Evolutionary conservation across 1,284 basidiomycete species (phyloP), one percentile per base, ranked within the genome.

Genomic region (Melampsora abietis-canadensis): DNA sequence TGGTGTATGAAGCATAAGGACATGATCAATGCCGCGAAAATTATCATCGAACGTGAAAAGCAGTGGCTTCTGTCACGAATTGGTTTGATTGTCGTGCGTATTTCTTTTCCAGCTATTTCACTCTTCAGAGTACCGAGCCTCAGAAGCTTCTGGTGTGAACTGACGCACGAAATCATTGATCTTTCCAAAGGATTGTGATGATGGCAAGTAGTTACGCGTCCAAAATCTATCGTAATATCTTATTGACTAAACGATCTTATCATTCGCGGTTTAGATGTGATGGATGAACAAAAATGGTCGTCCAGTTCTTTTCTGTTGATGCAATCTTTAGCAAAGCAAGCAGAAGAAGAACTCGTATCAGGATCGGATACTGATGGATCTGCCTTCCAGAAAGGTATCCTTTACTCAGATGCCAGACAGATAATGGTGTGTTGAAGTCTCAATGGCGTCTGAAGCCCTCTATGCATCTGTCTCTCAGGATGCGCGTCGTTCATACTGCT

Each of bases 201-300:
- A 75, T 75, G 72, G 72, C 67, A 17, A 67, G 72, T 46, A 17
- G 6, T 27, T 48, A 21, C 14, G 21, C 51, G 14, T 57, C 19
- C 51, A 57, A 14, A 8, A 24, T 21, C 51, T 24, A n/a, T 10
- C 10, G 12, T 57, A 19, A 57, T 17, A 21, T 21, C 2, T 57
- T 21, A 57, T 21, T 21, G 19, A 57, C 4, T 10, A 17, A 57
- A 24, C n/a, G n/a, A 57, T 57, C 51, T 10, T 27, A 57, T 24
- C 51, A 57, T 24, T 57, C 27, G 27, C 10, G 31, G 47, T 5
- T 24, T 47, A 75, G 72, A 75, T 31, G 72, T 75, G 12, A 75
- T 75, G 72, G 72, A 75, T 54, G 72, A 75, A 30, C 72, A 75
- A 65, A 75, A 75, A 62, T 75, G 72, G 72, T 54, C 72, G 5